Percentiles rank a stretch among this genome's conserved stretches.
Evolutionary conservation across 495 filamentous ascomycete genomes (phyloP).

Genomic region (Alectoria sarmentosa): DNA sequence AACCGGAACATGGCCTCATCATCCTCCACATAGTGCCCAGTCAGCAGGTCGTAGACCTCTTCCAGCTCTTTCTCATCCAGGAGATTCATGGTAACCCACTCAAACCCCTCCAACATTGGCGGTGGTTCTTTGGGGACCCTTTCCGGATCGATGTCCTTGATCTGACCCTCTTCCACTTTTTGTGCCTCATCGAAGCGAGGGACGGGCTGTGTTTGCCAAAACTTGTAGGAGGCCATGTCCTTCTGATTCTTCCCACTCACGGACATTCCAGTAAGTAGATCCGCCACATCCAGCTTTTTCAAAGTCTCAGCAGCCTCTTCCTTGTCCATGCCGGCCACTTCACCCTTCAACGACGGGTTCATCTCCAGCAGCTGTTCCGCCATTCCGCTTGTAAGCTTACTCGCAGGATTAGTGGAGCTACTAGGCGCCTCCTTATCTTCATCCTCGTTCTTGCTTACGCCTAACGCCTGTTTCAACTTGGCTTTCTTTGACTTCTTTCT

Average conservation of each 20-base stretch:
- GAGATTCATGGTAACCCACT: slow-evolving; percentile 90
- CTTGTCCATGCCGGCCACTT: slow-evolving; percentile 40
- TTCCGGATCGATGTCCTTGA: slow-evolving; percentile 65
- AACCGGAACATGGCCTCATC: slow-evolving; percentile 95
- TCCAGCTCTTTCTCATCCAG: slow-evolving; percentile 58
- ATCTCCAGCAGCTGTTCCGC: slow-evolving; percentile 40
- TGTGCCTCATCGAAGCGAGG: slow-evolving; percentile 57
- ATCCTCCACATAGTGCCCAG: slow-evolving; percentile 94
- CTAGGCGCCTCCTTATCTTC: slow-evolving; percentile 18
- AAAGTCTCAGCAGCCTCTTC: slow-evolving; percentile 54
- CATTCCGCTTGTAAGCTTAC: slow-evolving; percentile 38
- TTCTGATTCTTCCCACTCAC: slow-evolving; percentile 78
- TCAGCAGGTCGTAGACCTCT: slow-evolving; percentile 83
- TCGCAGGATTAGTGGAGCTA: slow-evolving; percentile 30
- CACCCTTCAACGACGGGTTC: slow-evolving; percentile 45
- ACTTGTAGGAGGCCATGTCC: slow-evolving; percentile 95
- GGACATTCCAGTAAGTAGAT: slow-evolving; percentile 74
- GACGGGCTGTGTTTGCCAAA: slow-evolving; percentile 96
- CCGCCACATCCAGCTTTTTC: slow-evolving; percentile 64
- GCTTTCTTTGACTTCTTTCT: slow-evolving; percentile 28
- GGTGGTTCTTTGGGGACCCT: slow-evolving; percentile 64
- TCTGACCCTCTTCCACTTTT: slow-evolving; percentile 49
- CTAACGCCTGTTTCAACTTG: slow-evolving; percentile 27
- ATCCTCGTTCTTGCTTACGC: slow-evolving; percentile 23
- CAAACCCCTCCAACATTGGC: slow-evolving; percentile 66